A percentile compares a stretch with the other conserved stretches of the same genome.
phyloP scores from a whole-genome alignment of 805 yeast species.

The Wickerhamiella domercqiae region DNA sequence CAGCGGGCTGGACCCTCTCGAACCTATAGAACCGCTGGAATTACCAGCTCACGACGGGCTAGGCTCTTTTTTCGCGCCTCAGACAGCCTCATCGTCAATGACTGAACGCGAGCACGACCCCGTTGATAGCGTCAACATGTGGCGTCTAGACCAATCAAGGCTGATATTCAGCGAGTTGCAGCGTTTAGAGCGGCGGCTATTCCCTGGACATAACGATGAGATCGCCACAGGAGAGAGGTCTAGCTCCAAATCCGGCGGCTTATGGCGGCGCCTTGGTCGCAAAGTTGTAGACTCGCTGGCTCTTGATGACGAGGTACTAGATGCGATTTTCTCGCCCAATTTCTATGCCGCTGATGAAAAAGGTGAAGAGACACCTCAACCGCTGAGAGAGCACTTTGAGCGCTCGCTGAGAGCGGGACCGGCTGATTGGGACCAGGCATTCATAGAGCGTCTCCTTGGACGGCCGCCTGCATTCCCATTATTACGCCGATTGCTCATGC shows the following conservation, averaged over 20 bases:
- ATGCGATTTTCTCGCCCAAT: constrained; percentile 22
- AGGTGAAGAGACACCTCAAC: not conserved
- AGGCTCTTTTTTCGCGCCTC: constrained; percentile 19
- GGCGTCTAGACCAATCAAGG: constrained; percentile 28
- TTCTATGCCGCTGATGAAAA: constrained; percentile 3
- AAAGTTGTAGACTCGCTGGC: constrained; percentile 12
- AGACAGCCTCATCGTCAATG: not conserved
- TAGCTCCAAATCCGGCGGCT: not conserved
- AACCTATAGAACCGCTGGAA: constrained; percentile 15
- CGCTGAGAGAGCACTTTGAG: constrained; percentile 1
- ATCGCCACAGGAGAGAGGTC: not conserved
- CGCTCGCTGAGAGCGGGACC: constrained; percentile 9
- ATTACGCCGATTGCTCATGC: not conserved
- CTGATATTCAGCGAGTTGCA: constrained; percentile 20
- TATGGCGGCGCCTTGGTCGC: constrained; percentile 10
- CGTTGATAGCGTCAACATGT: constrained; percentile 26
- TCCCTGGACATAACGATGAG: not conserved
- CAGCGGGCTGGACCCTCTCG: constrained; percentile 2
- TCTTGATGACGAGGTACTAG: constrained; percentile 24
- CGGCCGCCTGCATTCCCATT: constrained; percentile 1
- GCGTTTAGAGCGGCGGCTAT: constrained; percentile 13
- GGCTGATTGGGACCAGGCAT: constrained; percentile 11
- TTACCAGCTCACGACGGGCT: constrained; percentile 25
- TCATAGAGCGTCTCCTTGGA: constrained; percentile 2
- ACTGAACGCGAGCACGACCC: constrained; percentile 15